Evolutionary conservation across 2,329 filamentous ascomycete genomes (phyloP), one percentile per base, ranked within the genome.

Genomic region (Malbranchea cinnamomea): DNA sequence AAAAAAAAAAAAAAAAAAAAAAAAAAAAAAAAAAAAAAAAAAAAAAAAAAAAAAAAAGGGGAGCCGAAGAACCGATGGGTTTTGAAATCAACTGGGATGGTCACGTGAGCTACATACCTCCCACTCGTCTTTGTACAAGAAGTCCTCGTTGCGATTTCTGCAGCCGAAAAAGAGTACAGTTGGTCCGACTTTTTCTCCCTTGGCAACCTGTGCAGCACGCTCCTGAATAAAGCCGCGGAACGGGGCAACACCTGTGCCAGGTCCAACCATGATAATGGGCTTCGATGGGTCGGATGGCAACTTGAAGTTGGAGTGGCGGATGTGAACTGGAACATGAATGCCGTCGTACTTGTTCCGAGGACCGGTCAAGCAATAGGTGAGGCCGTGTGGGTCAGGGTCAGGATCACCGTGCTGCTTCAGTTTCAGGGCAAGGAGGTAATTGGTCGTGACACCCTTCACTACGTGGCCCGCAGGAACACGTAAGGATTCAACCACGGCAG

Each of bases 261-360:
- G 89, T 14, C 89, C 89, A 44, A 95, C 74, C 75, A 94, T 85
- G 54, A 98, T 92, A 45, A 98, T 65, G 17, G 89, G 89, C 60
- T 91, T 92, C 28, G 78, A 73, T 3, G 89, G 84, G 47, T 98
- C 85, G 10, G 89, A 94, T 6, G 89, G 89, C 17, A 98, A 72
- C 65, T 95, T 95, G 72, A 98, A 98, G 65, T 95, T 98, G 41
- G 89, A 95, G 61, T 94, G 87, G 41, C 89, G 82, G 36, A 98
- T 75, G 51, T 98, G 89, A 9, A 98, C 82, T 3, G 89, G 89
- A 14, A 95, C 78, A 49, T 91, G 85, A 37, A 94, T 77, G 37
- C 87, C 87, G 47, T 93, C 82, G 56, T 95, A 98, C 61, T 92
- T 95, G 68, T 93, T 92, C 48, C 89, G 74, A 10, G 89, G 89